A percentile compares a stretch with the other conserved stretches of the same genome.
phyloP scores from a whole-genome alignment of 2,329 filamentous ascomycete species.

The Fusarium sp. region DNA sequence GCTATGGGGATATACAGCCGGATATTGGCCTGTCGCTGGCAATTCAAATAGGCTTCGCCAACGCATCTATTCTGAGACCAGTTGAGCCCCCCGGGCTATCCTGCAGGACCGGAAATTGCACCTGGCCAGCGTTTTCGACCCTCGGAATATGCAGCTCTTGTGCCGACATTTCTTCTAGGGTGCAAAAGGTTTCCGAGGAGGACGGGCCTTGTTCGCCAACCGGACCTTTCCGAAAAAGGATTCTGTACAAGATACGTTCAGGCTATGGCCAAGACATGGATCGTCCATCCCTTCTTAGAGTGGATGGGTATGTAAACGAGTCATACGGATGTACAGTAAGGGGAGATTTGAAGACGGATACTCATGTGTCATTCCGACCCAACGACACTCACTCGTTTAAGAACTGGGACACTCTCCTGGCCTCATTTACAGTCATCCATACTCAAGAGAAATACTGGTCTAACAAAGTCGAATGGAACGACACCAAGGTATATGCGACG shows the following conservation, averaged over 20 bases:
- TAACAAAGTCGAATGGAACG: background rate
- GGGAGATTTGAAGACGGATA: background rate
- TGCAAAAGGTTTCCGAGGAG: no score
- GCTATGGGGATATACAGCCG: background rate
- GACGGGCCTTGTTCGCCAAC: no score
- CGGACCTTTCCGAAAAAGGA: background rate
- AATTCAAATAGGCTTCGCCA: background rate
- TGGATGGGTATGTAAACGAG: background rate
- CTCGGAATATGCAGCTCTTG: constrained; percentile 10
- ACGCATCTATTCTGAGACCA: background rate
- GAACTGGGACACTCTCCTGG: background rate
- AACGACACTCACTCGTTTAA: background rate
- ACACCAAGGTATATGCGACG: background rate
- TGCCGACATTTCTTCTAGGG: background rate
- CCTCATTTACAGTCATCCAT: background rate
- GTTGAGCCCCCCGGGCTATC: background rate
- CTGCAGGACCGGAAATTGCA: constrained; percentile 6
- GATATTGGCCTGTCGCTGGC: background rate
- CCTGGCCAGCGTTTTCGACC: background rate
- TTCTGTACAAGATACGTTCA: background rate
- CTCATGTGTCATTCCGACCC: background rate
- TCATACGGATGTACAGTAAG: background rate
- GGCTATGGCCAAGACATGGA: background rate
- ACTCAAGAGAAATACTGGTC: background rate
- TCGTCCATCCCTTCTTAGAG: background rate